Base-by-base conservation (phyloP, 768 basidiomycete species). In the Panaeolus cyanescens region DNA sequence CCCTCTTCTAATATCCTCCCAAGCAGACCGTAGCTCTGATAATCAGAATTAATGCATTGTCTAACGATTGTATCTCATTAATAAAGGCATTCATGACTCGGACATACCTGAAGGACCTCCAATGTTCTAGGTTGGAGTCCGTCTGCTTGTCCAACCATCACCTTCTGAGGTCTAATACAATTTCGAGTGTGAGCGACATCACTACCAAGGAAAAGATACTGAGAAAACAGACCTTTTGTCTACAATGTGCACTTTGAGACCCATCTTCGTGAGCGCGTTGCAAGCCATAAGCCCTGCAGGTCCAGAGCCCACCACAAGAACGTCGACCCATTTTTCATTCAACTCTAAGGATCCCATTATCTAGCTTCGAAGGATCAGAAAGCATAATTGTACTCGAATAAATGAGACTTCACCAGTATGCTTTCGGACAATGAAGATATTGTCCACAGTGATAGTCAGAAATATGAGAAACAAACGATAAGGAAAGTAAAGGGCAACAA, bases 11-110 rank as follows among this genome's bases (percentile, higher is more conserved):
- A 61, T n/a, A 93, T 67, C 2, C 83, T 80, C 13, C 90, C 86
- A 0, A 83, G 88, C 5, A 93, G 80, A 6, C 90, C 91, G 72
- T 93, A 92, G 64, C 90, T 93, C 90, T 92, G 56, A 5, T 9
- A n/a, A n/a, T n/a, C n/a, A 19, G 53, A 4, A n/a, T 22, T 2
- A 17, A 53, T 32, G 8, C 45, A 30, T 53, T 6, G 10, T 32
- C 32, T 4, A 53, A 8, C 9, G 17, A 31, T 20, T n/a, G n/a
- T n/a, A n/a, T n/a, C n/a, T n/a, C n/a, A n/a, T n/a, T n/a, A n/a
- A n/a, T n/a, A n/a, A 13, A 55, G n/a, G n/a, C n/a, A n/a, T n/a
- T n/a, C n/a, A 32, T 17, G 54, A 13, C 5, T 32, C 4, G 15
- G 15, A 36, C 59, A 50, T 54, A 83, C 84, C 78, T 85, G 82